Conservation (phyloP, 306 rosid species). For the Senna siamea region DNA sequence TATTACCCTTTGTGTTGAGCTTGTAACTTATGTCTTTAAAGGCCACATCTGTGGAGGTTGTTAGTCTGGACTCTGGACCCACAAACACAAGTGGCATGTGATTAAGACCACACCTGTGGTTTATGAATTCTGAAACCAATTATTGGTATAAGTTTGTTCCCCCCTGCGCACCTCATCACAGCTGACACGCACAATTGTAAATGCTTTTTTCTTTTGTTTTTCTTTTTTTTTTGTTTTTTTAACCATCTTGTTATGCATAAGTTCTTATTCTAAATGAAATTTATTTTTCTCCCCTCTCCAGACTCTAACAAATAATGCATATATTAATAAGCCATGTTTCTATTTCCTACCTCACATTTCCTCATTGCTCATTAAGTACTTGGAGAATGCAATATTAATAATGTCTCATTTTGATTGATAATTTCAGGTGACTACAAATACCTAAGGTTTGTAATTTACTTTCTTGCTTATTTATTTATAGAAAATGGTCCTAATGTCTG, state of each 20-base stretch:
- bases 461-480: constrained; percentile 30
- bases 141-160: neutral
- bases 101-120: neutral
- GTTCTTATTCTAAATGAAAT: neutral
- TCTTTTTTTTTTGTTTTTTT: no score
- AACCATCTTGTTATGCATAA: neutral
- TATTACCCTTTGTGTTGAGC: neutral
- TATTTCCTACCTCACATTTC: neutral
- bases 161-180: neutral
- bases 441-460: constrained; percentile 59
- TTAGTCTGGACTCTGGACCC: neutral
- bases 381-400: constrained; percentile 5
- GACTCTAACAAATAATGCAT: neutral
- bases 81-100: neutral
- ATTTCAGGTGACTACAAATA: constrained; percentile 85
- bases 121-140: neutral
- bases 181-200: neutral
- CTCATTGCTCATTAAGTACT: neutral
- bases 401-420: constrained; percentile 8
- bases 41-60: neutral
- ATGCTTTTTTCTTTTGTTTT: no score
- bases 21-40: neutral
- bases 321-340: no score
- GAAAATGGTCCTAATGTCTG: neutral
- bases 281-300: neutral